Base-by-base conservation (phyloP, 208 protist genomes). In the Acanthamoeba royreba region DNA sequence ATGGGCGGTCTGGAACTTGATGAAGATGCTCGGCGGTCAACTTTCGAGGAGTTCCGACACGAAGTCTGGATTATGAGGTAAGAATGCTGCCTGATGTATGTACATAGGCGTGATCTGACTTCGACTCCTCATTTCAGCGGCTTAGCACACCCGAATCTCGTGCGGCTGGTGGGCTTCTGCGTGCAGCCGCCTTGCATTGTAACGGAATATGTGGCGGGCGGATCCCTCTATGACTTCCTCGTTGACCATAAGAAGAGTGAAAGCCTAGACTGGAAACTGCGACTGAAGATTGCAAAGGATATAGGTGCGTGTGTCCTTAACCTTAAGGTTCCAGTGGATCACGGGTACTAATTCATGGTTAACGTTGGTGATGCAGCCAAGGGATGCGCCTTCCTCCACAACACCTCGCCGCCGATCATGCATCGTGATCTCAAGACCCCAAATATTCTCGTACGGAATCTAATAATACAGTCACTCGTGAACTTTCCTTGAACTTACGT, bases 21-120 rank as follows among this genome's bases (percentile, higher is more conserved):
- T 9, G 85, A 91, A 28, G 85, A 91, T 4, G n/a, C 28, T 9
- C 28, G 52, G 15, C 38, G 40, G 15, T n/a, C 38, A 5, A 72
- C 85, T 53, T 72, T 45, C n/a, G 85, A 91, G 25, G 85, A 91
- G 22, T 91, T 91, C 53, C 85, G 85, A 43, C 85, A 91, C 52
- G 85, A 91, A 45, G 55, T 91, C 19, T 91, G 85, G 85, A 92
- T 92, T 38, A 92, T 92, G 86, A 88, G 81, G 81, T 88, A 3
- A 5, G 7, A n/a, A 19, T 15, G 19, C 40, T 22, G 31, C 22
- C 43, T 15, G n/a, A 4, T 15, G 11, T 19, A 8, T n/a, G 7
- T 9, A 4, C 17, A 4, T n/a, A 25, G 3, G n/a, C 77, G 31
- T 22, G 38, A 61, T 61, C 19, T 55, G 47, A 11, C n/a, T 33